Conservation (phyloP, 768 basidiomycete species). For the Amanita polypyramis region DNA sequence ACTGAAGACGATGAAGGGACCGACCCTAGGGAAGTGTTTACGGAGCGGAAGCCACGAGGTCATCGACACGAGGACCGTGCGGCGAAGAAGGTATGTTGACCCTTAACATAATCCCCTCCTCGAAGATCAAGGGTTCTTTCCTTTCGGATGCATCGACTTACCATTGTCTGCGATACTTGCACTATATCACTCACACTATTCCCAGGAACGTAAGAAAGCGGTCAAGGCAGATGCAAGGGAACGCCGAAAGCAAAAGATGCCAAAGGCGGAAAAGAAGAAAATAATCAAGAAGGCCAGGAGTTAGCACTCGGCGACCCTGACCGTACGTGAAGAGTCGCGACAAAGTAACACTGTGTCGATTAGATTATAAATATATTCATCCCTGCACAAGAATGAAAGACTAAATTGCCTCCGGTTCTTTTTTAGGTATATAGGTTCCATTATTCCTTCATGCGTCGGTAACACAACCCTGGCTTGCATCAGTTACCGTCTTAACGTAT, state of each 20-base stretch:
- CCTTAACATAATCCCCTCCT: background rate
- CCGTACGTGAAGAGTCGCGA: constrained; percentile 4
- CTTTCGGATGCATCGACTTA: background rate
- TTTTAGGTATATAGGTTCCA: background rate
- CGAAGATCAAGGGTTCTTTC: constrained; percentile 1
- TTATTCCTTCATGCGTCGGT: constrained; percentile 60
- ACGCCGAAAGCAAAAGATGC: constrained; percentile 86
- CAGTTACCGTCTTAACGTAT: constrained; percentile 79
- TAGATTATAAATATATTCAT: background rate
- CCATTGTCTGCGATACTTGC: background rate
- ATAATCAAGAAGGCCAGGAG: constrained; percentile 52
- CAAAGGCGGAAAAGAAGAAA: constrained; percentile 90
- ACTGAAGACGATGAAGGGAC: constrained; percentile 16
- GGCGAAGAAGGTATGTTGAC: constrained; percentile 66
- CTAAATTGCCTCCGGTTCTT: background rate
- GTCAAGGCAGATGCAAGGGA: constrained; percentile 82
- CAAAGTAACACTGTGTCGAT: background rate
- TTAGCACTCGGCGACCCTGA: background rate
- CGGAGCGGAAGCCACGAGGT: constrained; percentile 61
- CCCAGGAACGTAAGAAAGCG: constrained; percentile 84
- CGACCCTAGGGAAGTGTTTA: constrained; percentile 24
- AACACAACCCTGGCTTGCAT: constrained; percentile 89
- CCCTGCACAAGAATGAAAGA: background rate
- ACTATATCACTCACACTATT: constrained; percentile 3
- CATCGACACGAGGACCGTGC: constrained; percentile 91